phyloP scores from a whole-genome alignment of 176 grass and related monocot species.

The Echinochloa phyllopogon region DNA sequence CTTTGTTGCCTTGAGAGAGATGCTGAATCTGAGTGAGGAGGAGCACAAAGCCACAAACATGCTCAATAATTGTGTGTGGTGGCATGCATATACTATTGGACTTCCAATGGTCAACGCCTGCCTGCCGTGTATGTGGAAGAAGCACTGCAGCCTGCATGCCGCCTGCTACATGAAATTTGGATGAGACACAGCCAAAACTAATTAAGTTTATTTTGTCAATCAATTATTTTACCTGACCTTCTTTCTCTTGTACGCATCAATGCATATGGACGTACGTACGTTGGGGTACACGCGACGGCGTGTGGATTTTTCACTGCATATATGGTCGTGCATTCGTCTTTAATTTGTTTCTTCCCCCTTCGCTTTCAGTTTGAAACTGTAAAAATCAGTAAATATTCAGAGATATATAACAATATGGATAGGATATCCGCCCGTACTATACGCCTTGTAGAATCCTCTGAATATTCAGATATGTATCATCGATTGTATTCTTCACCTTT shows the following conservation, averaged over 20 bases:
- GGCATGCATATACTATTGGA: background rate
- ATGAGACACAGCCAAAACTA: background rate
- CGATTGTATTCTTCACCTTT: background rate
- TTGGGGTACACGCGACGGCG: too few relatives aligned
- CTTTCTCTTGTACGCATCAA: too few relatives aligned
- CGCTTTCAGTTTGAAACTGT: background rate
- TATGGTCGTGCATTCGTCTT: background rate
- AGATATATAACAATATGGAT: background rate
- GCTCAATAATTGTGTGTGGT: conserved; percentile 28
- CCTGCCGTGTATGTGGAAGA: background rate
- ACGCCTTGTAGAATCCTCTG: too few relatives aligned
- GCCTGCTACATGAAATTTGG: background rate
- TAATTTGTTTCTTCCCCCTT: background rate
- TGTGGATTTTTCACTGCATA: too few relatives aligned
- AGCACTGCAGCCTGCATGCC: background rate
- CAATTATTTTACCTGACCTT: background rate
- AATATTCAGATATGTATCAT: background rate
- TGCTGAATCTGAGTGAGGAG: background rate
- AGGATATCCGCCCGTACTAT: too few relatives aligned
- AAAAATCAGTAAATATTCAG: background rate
- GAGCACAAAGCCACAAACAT: background rate
- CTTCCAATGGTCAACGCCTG: background rate
- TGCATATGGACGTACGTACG: too few relatives aligned
- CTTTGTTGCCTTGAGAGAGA: background rate
- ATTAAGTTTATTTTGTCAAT: background rate